Evolutionary conservation across 345 rosid species (phyloP), one percentile per base, ranked within the genome.

Genomic region (Noccaea caerulescens): DNA sequence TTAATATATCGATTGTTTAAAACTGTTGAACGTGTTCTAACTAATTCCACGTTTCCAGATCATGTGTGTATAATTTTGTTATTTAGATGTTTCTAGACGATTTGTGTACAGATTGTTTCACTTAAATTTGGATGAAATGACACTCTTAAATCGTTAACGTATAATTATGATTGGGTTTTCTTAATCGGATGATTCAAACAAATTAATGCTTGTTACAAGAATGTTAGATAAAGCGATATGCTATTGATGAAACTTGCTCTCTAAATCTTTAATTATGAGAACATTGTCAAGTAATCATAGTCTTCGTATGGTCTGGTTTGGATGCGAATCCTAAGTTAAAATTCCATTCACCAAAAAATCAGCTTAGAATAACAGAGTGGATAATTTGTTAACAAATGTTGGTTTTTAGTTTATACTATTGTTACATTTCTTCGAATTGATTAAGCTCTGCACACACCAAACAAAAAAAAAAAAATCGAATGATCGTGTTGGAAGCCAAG

Each of bases 401-500:
- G 56, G 42, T 58, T 49, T 32, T 58, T 20, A 20, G 23, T 20
- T 20, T 20, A 1, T 8, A 5, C 8, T 33, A 63, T 43, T 27
- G 59, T 47, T 51, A 49, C 41, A 36, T 49, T 7, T 13, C 27
- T 60, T 34, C 57, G 37, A 67, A 47, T 51, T 53, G 53, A 55
- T 44, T 68, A 68, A 45, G 27, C 63, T 53, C 23, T 66, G 47
- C 46, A 10, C 41, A 30, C 30, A 27, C 30, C 30, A 27, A 25
- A 25, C 1, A 25, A 27, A 27, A 23, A 14, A 25, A 50, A 27
- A 11, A 4, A 10, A 13, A 10, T 11, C 9, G 13, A 66, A 58
- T 43, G 49, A 33, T 27, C 47, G 74, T 75, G 79, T 62, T 75
- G 69, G 74, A 75, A 68, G 70, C 65, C 65, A 68, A 68, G 74